A percentile compares a stretch with the other conserved stretches of the same genome.
phyloP scores from a whole-genome alignment of 2,329 filamentous ascomycete species.

The Xylariales sp. region DNA sequence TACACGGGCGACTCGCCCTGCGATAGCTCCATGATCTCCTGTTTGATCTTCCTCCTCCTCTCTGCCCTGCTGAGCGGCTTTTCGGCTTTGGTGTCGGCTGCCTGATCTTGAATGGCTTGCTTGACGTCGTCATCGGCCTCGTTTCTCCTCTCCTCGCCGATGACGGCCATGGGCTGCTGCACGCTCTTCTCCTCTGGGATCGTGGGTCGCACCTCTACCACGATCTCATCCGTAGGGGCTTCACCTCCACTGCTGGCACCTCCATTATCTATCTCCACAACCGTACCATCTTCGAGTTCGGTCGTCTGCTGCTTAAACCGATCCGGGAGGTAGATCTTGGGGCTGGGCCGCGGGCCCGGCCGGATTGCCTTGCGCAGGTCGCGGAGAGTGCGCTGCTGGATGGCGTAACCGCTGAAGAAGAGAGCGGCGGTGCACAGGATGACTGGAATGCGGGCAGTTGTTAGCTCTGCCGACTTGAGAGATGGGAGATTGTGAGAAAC shows the following conservation, averaged over 20 bases:
- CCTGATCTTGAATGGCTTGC: slow-evolving; percentile 18
- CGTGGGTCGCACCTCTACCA: slow-evolving; percentile 32
- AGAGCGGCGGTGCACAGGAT: slow-evolving; percentile 74
- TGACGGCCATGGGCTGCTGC: slow-evolving; percentile 10
- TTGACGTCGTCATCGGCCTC: slow-evolving; percentile 21
- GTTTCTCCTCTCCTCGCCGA: slow-evolving; percentile 10
- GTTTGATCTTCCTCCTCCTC: slow-evolving; percentile 53
- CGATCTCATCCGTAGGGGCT: slow-evolving; percentile 7
- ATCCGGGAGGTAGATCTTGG: slow-evolving; percentile 47
- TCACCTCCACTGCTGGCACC: slow-evolving; percentile 5
- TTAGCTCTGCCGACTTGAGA: slow-evolving; percentile 5
- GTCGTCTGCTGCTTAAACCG: slow-evolving; percentile 41
- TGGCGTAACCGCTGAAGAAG: slow-evolving; percentile 81
- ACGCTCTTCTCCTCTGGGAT: slow-evolving; percentile 16
- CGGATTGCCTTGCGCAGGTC: slow-evolving; percentile 72
- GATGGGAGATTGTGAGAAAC: too few relatives aligned
- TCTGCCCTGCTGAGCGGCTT: slow-evolving; percentile 48
- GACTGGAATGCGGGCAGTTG: slow-evolving; percentile 40
- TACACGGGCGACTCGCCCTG: slow-evolving; percentile 41
- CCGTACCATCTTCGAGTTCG: slow-evolving; percentile 41
- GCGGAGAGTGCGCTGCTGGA: slow-evolving; percentile 81
- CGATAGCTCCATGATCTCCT: slow-evolving; percentile 47
- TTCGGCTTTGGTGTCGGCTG: slow-evolving; percentile 20
- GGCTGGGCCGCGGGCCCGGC: slow-evolving; percentile 39
- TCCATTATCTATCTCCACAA: slow-evolving; percentile 34